Percentiles rank a stretch among this genome's conserved stretches.
Evolutionary conservation across 1,139 yeast genomes (phyloP).

Genomic region (Suhomyces choctaworum): DNA sequence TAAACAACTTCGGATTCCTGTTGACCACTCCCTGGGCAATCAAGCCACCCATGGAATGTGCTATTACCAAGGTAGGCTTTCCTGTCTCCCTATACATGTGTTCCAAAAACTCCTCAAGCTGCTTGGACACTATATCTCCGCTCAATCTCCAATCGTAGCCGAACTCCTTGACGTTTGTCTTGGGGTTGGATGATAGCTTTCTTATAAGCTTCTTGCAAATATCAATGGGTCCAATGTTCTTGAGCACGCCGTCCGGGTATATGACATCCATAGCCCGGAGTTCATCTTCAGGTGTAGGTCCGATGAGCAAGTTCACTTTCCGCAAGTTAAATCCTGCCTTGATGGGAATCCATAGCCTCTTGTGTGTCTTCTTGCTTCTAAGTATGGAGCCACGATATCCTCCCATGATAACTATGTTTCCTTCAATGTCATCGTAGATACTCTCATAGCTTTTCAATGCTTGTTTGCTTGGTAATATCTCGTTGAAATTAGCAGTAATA

Average conservation of each 20-base stretch:
- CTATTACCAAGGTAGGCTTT: conserved; percentile 67
- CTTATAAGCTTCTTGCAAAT: conserved; percentile 63
- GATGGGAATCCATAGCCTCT: conserved; percentile 83
- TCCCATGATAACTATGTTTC: conserved; percentile 78
- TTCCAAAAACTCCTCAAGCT: conserved; percentile 50
- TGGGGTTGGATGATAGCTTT: conserved; percentile 55
- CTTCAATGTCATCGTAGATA: conserved; percentile 52
- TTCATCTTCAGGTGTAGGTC: conserved; percentile 70
- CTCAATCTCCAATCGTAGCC: conserved; percentile 93
- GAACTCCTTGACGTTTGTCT: conserved; percentile 66
- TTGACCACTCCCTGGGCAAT: conserved; percentile 80
- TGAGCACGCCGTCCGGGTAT: conserved; percentile 74
- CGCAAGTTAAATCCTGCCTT: conserved; percentile 80
- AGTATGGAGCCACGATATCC: conserved; percentile 88
- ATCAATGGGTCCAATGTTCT: conserved; percentile 87
- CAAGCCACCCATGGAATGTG: conserved; percentile 94
- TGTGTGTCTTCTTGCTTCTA: conserved; percentile 61
- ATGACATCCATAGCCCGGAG: conserved; percentile 49
- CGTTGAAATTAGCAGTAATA: conserved; percentile 51
- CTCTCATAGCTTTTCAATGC: conserved; percentile 32
- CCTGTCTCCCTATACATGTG: conserved; percentile 41
- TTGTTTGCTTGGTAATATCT: conserved; percentile 32
- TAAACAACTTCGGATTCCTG: conserved; percentile 60
- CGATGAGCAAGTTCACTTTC: conserved; percentile 67
- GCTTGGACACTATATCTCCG: conserved; percentile 50